Evolutionary conservation across 495 filamentous ascomycete genomes (phyloP).

Genomic region (Talaromyces trachyspermus): DNA sequence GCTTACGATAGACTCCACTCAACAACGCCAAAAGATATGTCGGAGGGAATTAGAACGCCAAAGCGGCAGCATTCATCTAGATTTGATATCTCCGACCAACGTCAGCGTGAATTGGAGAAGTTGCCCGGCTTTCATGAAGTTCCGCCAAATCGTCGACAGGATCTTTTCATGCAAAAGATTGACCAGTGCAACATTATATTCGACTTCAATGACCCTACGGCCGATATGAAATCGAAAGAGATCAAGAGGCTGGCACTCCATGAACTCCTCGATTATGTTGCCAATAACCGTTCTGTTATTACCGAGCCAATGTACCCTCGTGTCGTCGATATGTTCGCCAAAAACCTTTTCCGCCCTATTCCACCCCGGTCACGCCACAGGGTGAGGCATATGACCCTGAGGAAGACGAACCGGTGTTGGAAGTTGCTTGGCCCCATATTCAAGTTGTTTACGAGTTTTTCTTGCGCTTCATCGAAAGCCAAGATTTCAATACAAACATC

Average conservation of each 20-base stretch:
- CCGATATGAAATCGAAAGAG: slow-evolving; percentile 99
- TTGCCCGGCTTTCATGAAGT: slow-evolving; percentile 98
- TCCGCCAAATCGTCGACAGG: slow-evolving; percentile 86
- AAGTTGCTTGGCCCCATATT: slow-evolving; percentile 99
- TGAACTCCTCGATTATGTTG: slow-evolving; percentile 95
- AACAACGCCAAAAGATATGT: slow-evolving; percentile 89
- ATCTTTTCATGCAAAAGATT: slow-evolving; percentile 99
- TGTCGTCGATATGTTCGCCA: slow-evolving; percentile 98
- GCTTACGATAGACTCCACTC: slow-evolving; percentile 89
- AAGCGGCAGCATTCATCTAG: slow-evolving; percentile 95
- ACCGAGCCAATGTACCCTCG: slow-evolving; percentile 98
- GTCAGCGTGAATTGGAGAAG: slow-evolving; percentile 91
- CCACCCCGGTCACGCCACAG: slow-evolving; percentile 96
- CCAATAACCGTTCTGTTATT: slow-evolving; percentile 96
- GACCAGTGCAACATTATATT: slow-evolving; percentile 99
- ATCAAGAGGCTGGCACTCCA: slow-evolving; percentile 97
- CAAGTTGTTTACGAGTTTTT: slow-evolving; percentile 99
- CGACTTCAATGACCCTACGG: slow-evolving; percentile 97
- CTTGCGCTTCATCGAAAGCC: slow-evolving; percentile 96
- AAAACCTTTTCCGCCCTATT: slow-evolving; percentile 96
- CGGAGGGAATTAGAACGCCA: slow-evolving; percentile 90
- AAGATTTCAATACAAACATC: slow-evolving; percentile 99
- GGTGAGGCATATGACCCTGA: slow-evolving; percentile 98
- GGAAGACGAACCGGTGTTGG: slow-evolving; percentile 95
- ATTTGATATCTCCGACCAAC: slow-evolving; percentile 91